phyloP scores from a whole-genome alignment of 805 yeast species.

The Kazachstania africana region DNA sequence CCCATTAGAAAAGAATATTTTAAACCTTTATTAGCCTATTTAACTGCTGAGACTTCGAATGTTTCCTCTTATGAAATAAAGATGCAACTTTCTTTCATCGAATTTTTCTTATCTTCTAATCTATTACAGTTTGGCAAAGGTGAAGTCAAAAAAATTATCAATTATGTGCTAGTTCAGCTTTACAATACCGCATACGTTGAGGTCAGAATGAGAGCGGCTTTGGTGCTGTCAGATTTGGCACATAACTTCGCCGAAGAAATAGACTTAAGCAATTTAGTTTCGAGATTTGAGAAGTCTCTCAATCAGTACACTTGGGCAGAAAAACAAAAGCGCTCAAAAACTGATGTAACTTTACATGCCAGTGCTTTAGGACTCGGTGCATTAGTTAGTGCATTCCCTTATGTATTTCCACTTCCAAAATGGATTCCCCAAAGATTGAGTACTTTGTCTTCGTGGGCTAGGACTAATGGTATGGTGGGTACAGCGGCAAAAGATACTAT shows the following conservation, averaged over 20 bases:
- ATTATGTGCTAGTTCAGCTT: constrained; percentile 36
- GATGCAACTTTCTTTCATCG: constrained; percentile 57
- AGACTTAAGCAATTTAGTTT: constrained; percentile 29
- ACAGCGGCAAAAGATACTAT: constrained; percentile 71
- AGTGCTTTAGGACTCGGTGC: constrained; percentile 86
- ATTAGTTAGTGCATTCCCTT: constrained; percentile 79
- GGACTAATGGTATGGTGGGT: constrained; percentile 69
- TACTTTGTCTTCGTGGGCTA: constrained; percentile 57
- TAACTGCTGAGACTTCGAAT: constrained; percentile 3
- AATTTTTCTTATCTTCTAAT: constrained; percentile 60
- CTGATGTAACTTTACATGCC: constrained; percentile 53
- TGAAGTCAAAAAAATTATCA: constrained; percentile 40
- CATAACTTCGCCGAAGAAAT: constrained; percentile 44
- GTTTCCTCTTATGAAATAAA: constrained; percentile 50
- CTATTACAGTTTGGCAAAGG: constrained; percentile 38
- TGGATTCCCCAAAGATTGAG: constrained; percentile 78
- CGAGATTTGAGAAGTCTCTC: constrained; percentile 28
- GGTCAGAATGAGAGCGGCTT: constrained; percentile 62
- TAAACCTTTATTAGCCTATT: not conserved
- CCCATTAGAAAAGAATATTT: constrained; percentile 28
- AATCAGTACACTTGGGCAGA: constrained; percentile 19
- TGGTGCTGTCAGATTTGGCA: constrained; percentile 68
- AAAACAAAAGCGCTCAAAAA: constrained; percentile 28
- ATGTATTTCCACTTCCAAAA: constrained; percentile 76
- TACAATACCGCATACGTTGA: constrained; percentile 57